Percentiles rank a stretch among this genome's conserved stretches.
Conservation (phyloP, 2,329 filamentous ascomycete species). For the Xylariales sp. region DNA sequence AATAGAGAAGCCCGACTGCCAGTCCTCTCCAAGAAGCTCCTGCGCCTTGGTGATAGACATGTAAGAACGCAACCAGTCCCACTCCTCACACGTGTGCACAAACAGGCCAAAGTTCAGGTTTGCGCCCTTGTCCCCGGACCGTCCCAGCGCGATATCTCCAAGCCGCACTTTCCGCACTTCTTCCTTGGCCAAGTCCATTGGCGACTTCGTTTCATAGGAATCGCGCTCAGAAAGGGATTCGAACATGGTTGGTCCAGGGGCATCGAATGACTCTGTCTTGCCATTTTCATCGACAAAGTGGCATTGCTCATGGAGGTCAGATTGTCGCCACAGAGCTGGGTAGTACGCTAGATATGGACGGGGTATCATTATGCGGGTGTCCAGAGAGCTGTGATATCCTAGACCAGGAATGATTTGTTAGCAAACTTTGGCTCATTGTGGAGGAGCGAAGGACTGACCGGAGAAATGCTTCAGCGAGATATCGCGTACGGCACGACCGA, state of each 20-base stretch:
- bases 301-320: background rate
- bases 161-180: background rate
- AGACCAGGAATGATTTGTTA: background rate
- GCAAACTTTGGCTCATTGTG: background rate
- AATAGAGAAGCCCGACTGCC: slow-evolving; percentile 28
- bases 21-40: slow-evolving; percentile 32
- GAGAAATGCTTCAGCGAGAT: slow-evolving; percentile 5
- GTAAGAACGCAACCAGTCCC: slow-evolving; percentile 28
- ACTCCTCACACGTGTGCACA: slow-evolving; percentile 22
- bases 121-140: slow-evolving; percentile 13
- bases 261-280: background rate
- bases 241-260: background rate
- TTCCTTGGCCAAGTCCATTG: background rate
- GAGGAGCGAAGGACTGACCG: background rate
- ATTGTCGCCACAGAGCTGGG: background rate
- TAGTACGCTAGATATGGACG: slow-evolving; percentile 3
- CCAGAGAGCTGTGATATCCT: slow-evolving; percentile 1
- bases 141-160: slow-evolving; percentile 11
- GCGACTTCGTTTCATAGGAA: slow-evolving; percentile 1
- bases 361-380: background rate
- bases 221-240: background rate
- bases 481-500: background rate
- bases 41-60: slow-evolving; percentile 28
- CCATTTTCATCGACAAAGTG: background rate
- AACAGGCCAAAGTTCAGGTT: slow-evolving; percentile 14